phyloP scores from a whole-genome alignment of 1,284 basidiomycete genomes.

The Ganoderma meredithae region DNA sequence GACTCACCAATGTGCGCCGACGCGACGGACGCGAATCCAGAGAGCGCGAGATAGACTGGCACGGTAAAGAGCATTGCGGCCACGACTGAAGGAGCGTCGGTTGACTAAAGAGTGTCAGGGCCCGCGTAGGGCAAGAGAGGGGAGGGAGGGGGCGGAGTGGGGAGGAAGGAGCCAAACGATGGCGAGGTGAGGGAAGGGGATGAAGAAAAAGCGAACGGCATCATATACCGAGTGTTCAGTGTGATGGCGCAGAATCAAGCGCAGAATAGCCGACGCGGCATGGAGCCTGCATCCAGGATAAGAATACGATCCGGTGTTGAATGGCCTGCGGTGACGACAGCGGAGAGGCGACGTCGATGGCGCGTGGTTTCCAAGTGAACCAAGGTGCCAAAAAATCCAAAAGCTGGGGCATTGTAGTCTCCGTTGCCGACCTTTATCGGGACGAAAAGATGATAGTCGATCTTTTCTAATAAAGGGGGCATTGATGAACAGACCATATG shows the following conservation, averaged over 20 bases:
- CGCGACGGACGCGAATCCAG: conserved; percentile 36
- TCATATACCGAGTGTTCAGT: conserved; percentile 8
- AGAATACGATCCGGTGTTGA: background rate
- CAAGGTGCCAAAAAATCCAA: background rate
- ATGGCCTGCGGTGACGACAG: conserved; percentile 5
- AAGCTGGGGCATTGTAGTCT: background rate
- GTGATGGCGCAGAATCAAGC: conserved; percentile 1
- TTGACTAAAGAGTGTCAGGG: conserved; percentile 36
- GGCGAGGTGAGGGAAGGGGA: conserved; percentile 6
- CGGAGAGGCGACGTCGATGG: background rate
- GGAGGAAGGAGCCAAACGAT: conserved; percentile 11
- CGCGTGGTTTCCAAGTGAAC: conserved; percentile 10
- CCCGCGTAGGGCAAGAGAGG: conserved; percentile 29
- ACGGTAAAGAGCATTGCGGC: conserved; percentile 34
- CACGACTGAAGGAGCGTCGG: conserved; percentile 28
- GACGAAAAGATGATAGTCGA: too few species aligned
- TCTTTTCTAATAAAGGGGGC: too few species aligned
- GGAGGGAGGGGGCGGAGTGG: conserved; percentile 15
- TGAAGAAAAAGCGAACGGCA: background rate
- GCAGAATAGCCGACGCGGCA: background rate
- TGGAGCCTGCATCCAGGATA: background rate
- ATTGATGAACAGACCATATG: conserved; percentile 4
- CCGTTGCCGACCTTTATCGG: too few species aligned
- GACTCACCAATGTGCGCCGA: conserved; percentile 36
- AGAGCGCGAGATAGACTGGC: conserved; percentile 34